Conservation (phyloP, 2,329 filamentous ascomycete genomes). For the Leptographium wingfieldii region DNA sequence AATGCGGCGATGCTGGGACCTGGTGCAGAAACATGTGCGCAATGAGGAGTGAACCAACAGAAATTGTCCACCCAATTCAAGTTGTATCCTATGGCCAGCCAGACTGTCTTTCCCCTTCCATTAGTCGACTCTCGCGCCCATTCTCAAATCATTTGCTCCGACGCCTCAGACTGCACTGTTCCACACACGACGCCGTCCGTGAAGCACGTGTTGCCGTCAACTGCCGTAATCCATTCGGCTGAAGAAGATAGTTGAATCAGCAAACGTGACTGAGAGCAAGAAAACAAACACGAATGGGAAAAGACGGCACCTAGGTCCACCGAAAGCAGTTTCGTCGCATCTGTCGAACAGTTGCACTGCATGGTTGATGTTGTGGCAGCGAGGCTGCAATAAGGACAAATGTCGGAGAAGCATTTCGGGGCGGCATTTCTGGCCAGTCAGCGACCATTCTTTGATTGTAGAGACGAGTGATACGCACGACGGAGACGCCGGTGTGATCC, state of each 20-base stretch:
- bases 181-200: slow-evolving; percentile 6
- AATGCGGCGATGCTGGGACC: slow-evolving; percentile 1
- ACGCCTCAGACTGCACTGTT: neutral
- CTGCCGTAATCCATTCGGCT: slow-evolving; percentile 3
- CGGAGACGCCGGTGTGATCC: slow-evolving; percentile 4
- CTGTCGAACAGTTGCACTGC: slow-evolving; percentile 6
- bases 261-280: too few relatives aligned
- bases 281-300: too few relatives aligned
- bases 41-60: too few relatives aligned
- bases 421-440: slow-evolving; percentile 2
- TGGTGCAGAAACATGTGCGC: neutral
- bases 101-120: too few relatives aligned
- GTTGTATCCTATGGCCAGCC: neutral
- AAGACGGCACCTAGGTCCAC: slow-evolving; percentile 2
- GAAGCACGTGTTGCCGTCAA: slow-evolving; percentile 5
- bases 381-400: slow-evolving; percentile 3
- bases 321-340: neutral
- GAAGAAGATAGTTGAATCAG: too few relatives aligned
- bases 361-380: neutral
- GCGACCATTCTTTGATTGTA: neutral
- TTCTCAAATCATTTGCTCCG: too few relatives aligned
- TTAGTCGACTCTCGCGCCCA: neutral
- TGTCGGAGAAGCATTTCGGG: slow-evolving; percentile 1
- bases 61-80: neutral
- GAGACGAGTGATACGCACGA: neutral